Base-by-base conservation (phyloP, 768 basidiomycete species). In the Cystofilobasidium capitatum region DNA sequence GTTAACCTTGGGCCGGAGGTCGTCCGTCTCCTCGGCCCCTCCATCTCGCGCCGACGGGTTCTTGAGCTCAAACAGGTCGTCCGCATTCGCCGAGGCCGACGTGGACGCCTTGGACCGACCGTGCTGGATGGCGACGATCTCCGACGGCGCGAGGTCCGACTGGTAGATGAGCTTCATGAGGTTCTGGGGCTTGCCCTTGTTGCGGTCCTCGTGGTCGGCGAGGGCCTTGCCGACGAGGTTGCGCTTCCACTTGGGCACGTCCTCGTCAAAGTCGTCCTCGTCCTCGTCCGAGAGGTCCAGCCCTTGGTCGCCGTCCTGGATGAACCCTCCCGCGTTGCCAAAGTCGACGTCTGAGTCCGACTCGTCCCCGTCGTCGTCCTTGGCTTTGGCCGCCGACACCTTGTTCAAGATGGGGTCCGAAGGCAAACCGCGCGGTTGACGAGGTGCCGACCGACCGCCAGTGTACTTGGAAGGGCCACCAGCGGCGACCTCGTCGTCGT, bases 141-240 rank as follows among this genome's bases (percentile, higher is more conserved):
- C 81, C 64, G 83, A 81, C 0, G 91, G 87, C 4, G 86, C 82
- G 14, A 91, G 81, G 5, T 81, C 76, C 51, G 82, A 82, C 44
- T 81, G 81, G 76, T 97, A 97, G 62, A 97, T 89, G 55, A 94
- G 82, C 61, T 86, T 86, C 73, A 86, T 89, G 84, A 91, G 88
- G 74, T 94, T 85, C 72, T 83, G 84, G 68, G 81, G 81, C 42
- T 80, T 80, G 12, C 76, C 79, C 31, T 77, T 72, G 0, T 75
- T 71, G 1, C 79, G 76, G 10, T 80, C 78, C 3, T 81, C 76
- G 57, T 83, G 81, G 24, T 79, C 74, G 16, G 79, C 78, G 13
- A 79, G 78, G 65, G 85, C 85, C 60, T 78, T 78, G 7, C 74
- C 78, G 0, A 82, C 79, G 1, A 93, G 79, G 71, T 88, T 82